These are phyloP conservation scores for Immersiella caudata DNA, from an alignment of 495 filamentous ascomycete genomes.

Conservation along the genomic window DNA sequence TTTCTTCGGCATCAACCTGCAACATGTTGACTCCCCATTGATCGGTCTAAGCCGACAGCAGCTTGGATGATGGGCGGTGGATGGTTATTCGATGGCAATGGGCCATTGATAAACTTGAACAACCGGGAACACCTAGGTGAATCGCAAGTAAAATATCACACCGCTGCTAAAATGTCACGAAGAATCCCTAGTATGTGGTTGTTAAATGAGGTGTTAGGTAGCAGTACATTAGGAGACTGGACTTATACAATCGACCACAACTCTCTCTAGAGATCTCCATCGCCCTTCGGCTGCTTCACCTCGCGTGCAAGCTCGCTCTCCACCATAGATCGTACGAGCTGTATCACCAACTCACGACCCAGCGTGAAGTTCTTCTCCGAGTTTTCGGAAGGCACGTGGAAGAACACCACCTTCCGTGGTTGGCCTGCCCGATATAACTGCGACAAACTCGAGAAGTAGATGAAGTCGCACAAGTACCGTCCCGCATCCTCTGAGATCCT, in stretches of 20 bases:
- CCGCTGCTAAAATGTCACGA: no score
- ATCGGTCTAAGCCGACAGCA: no score
- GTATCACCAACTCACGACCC: constrained; percentile 66
- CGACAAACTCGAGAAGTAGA: constrained; percentile 76
- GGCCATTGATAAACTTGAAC: no score
- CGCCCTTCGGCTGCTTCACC: constrained; percentile 10
- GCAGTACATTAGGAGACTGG: background rate
- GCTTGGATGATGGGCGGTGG: no score
- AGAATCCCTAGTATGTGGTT: constrained; percentile 54
- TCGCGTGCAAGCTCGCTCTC: constrained; percentile 43
- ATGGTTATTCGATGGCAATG: no score
- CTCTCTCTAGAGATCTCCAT: background rate
- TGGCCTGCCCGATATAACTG: constrained; percentile 52
- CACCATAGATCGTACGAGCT: constrained; percentile 68
- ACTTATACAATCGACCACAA: background rate
- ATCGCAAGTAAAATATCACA: no score
- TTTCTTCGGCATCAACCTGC: no score
- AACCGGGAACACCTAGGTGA: no score
- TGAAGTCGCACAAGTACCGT: constrained; percentile 84
- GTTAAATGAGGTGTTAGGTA: background rate
- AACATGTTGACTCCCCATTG: no score
- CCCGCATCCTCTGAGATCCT: constrained; percentile 75
- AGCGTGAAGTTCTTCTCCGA: constrained; percentile 56
- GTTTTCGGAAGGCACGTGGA: constrained; percentile 72
- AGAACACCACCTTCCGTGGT: constrained; percentile 66